A percentile compares a stretch with the other conserved stretches of the same genome.
phyloP scores from a whole-genome alignment of 805 yeast species.

The Candida patagonica region DNA sequence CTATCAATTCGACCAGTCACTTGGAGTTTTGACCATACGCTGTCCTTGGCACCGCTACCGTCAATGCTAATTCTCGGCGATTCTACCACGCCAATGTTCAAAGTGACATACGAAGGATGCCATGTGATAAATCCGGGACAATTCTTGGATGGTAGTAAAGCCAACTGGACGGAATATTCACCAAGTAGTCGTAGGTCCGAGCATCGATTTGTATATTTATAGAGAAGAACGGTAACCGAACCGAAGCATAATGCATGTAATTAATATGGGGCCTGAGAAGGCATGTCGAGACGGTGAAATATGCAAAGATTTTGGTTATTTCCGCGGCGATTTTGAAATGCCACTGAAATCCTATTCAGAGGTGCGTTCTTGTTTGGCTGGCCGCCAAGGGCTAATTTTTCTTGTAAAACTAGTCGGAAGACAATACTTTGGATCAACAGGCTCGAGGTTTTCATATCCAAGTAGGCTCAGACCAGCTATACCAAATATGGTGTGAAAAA shows the following conservation, averaged over 20 bases:
- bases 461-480: conserved; percentile 77
- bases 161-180: conserved; percentile 64
- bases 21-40: conserved; percentile 59
- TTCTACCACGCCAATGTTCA: conserved; percentile 58
- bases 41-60: conserved; percentile 75
- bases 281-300: no score
- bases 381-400: conserved; percentile 12
- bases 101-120: conserved; percentile 75
- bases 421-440: conserved; percentile 80
- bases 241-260: not conserved
- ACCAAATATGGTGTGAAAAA: conserved; percentile 87
- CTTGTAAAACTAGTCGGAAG: conserved; percentile 49
- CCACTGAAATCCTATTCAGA: no score
- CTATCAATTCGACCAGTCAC: conserved; percentile 49
- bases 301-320: no score
- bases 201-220: conserved; percentile 17
- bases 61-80: conserved; percentile 55
- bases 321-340: no score
- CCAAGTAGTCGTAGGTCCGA: conserved; percentile 47
- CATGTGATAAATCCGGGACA: conserved; percentile 64
- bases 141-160: conserved; percentile 36
- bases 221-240: conserved; percentile 2
- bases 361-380: no score
- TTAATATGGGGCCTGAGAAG: no score
- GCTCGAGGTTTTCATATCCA: conserved; percentile 48